Conservation (phyloP, 352 stramenopile species). For the Thalassiosira livingstoniorum region DNA sequence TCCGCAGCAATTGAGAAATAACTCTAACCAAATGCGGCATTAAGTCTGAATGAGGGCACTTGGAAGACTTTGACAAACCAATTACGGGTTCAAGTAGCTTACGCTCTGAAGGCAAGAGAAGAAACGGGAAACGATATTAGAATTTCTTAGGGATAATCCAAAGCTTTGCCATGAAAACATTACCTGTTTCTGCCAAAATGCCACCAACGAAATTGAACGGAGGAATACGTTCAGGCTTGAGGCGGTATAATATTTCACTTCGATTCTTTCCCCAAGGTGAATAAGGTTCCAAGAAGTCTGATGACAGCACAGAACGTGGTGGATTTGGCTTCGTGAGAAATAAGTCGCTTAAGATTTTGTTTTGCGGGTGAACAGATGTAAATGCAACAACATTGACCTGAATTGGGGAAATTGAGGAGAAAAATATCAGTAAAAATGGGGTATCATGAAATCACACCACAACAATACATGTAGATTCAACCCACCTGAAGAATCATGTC, state of each 20-base stretch:
- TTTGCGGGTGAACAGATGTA: slow-evolving; percentile 83
- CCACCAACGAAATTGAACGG: slow-evolving; percentile 68
- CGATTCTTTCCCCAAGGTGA: slow-evolving; percentile 62
- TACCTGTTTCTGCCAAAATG: slow-evolving; percentile 59
- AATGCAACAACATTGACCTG: slow-evolving; percentile 61
- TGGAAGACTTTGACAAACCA: slow-evolving; percentile 66
- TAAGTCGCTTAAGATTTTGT: slow-evolving; percentile 77
- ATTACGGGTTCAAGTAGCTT: slow-evolving; percentile 73
- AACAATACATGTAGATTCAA: no score
- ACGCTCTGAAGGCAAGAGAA: not conserved
- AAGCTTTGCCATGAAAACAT: not conserved
- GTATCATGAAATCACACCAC: not conserved
- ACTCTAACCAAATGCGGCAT: slow-evolving; percentile 75
- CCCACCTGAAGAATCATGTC: slow-evolving; percentile 39
- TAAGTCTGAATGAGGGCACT: slow-evolving; percentile 69
- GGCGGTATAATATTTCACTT: slow-evolving; percentile 64
- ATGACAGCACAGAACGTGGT: slow-evolving; percentile 47
- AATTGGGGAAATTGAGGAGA: no score
- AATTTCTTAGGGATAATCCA: not conserved
- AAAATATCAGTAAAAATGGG: no score
- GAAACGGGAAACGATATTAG: not conserved
- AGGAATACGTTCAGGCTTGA: slow-evolving; percentile 66
- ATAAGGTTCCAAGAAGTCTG: slow-evolving; percentile 65
- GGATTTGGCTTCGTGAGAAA: slow-evolving; percentile 73
- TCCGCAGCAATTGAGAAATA: slow-evolving; percentile 69